Conservation (phyloP, 192 early-diverging fungal genomes). For the Pilaira anomala region DNA sequence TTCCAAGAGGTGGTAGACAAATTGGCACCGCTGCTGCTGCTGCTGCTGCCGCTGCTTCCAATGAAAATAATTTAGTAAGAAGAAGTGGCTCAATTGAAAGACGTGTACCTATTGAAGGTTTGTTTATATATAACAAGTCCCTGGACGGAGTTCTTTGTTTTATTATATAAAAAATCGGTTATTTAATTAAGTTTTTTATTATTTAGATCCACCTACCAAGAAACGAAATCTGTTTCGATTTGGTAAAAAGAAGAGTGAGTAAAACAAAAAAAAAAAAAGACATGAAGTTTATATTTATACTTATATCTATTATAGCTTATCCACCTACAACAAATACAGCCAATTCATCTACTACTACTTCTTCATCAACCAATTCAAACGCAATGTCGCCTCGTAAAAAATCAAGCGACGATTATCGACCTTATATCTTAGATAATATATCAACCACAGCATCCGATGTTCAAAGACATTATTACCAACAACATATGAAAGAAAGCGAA, state of each 20-base stretch:
- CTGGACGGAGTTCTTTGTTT: conserved; percentile 13
- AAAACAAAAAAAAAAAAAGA: too few species aligned
- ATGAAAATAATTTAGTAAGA: neutral
- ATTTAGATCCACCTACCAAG: conserved; percentile 19
- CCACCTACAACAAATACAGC: neutral
- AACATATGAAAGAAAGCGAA: conserved; percentile 16
- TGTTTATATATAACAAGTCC: neutral
- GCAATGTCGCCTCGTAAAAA: conserved; percentile 17
- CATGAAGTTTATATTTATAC: too few species aligned
- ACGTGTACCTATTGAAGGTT: neutral
- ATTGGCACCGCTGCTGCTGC: neutral
- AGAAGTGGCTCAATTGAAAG: conserved; percentile 17
- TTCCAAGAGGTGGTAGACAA: conserved; percentile 23
- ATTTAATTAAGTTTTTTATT: neutral
- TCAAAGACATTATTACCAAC: conserved; percentile 7
- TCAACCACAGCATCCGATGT: conserved; percentile 12
- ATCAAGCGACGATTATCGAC: conserved; percentile 18
- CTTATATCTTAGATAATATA: neutral
- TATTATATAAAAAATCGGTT: neutral
- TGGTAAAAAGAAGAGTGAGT: conserved; percentile 35
- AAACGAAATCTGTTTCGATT: conserved; percentile 29
- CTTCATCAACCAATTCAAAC: conserved; percentile 1
- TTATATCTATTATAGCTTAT: neutral
- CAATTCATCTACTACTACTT: neutral
- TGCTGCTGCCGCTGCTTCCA: too few species aligned